Percentiles rank a stretch among this genome's conserved stretches.
These are phyloP conservation scores for Saccharomyces kudriavzevii DNA, from an alignment of 805 yeast genomes.

Conservation along the genomic window DNA sequence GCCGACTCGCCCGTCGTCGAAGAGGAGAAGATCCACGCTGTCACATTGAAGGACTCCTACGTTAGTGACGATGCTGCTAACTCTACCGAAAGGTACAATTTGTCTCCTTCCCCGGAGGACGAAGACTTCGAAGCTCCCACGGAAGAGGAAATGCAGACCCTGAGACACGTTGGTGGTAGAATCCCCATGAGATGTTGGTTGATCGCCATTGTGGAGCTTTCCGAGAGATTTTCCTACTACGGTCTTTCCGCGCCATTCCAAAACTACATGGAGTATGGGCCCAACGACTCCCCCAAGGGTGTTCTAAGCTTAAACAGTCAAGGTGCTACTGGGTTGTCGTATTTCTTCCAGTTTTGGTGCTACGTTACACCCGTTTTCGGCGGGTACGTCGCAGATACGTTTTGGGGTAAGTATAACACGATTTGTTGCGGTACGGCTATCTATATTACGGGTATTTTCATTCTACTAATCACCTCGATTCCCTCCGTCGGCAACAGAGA, in stretches of 20 bases:
- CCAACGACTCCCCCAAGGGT: conserved; percentile 39
- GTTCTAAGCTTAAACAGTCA: conserved; percentile 51
- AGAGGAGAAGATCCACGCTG: not conserved
- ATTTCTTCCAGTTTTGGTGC: conserved; percentile 76
- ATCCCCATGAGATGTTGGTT: conserved; percentile 44
- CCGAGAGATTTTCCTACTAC: conserved; percentile 76
- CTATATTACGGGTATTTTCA: conserved; percentile 54
- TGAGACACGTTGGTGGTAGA: conserved; percentile 33
- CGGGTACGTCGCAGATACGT: conserved; percentile 68
- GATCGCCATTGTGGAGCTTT: conserved; percentile 61
- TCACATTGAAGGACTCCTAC: not conserved
- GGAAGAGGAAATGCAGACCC: conserved; percentile 23
- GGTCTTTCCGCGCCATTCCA: conserved; percentile 71
- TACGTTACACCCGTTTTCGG: conserved; percentile 73
- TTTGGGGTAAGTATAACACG: conserved; percentile 63
- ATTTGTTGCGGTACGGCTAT: conserved; percentile 52
- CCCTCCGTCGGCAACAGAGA: conserved; percentile 44
- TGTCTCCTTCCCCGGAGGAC: conserved; percentile 3
- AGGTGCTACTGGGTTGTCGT: conserved; percentile 64
- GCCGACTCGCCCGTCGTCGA: not conserved
- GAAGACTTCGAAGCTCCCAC: conserved; percentile 19
- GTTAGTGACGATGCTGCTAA: not conserved
- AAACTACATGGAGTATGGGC: conserved; percentile 63
- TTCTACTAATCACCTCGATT: conserved; percentile 61
- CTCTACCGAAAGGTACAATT: not conserved